These are phyloP conservation scores for Mycena leptocephala DNA, from an alignment of 768 basidiomycete species.

Conservation along the genomic window DNA sequence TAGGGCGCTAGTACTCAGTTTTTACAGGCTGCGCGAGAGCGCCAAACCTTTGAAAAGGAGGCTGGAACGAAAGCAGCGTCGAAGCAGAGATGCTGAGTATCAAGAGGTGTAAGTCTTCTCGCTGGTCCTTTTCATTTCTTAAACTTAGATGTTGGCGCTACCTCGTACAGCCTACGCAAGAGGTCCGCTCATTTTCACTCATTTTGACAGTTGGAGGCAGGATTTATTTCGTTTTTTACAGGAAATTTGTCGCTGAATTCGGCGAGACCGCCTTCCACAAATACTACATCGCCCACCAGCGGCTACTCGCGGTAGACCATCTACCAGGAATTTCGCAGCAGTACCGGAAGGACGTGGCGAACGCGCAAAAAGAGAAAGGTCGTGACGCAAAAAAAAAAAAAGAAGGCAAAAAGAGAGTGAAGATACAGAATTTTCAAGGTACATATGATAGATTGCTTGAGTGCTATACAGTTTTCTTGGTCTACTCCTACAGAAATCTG, in stretches of 20 bases:
- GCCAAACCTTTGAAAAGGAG: not conserved
- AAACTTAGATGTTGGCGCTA: too few relatives aligned
- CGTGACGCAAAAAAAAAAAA: not conserved
- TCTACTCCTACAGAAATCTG: not conserved
- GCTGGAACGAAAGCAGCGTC: not conserved
- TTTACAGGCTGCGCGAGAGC: not conserved
- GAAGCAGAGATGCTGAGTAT: not conserved
- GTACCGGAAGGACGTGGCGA: conserved; percentile 1
- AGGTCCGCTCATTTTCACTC: too few relatives aligned
- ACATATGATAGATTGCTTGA: not conserved
- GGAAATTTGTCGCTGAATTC: not conserved
- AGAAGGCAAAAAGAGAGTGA: not conserved
- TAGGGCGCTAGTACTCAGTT: not conserved
- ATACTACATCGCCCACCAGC: not conserved
- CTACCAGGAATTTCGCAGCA: not conserved
- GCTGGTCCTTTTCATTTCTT: not conserved
- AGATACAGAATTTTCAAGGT: not conserved
- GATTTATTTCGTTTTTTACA: too few relatives aligned
- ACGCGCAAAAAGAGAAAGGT: not conserved
- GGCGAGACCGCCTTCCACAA: not conserved
- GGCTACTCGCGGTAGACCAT: not conserved
- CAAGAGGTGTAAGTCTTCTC: not conserved
- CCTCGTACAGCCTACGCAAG: too few relatives aligned
- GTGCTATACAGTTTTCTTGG: not conserved
- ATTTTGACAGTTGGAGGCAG: too few relatives aligned